phyloP scores from a whole-genome alignment of 2,329 filamentous ascomycete genomes.

The Lasiodiplodia citricola region DNA sequence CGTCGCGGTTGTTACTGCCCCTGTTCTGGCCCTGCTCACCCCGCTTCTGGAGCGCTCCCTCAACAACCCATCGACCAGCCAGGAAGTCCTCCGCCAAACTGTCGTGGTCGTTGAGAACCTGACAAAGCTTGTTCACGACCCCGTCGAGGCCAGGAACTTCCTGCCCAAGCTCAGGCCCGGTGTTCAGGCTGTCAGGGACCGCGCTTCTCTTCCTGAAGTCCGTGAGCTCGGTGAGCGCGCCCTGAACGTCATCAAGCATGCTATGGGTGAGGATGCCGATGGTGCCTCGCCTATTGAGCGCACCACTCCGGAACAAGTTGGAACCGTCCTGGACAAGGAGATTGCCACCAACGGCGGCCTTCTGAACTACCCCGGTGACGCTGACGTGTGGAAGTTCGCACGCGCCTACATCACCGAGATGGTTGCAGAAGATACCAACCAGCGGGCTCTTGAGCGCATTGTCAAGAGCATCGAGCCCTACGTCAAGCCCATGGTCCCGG shows the following conservation, averaged over 20 bases:
- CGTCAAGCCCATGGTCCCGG: conserved; percentile 70
- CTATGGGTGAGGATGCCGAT: conserved; percentile 71
- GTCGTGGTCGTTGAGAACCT: conserved; percentile 97
- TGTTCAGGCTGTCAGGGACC: conserved; percentile 84
- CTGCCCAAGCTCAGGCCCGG: conserved; percentile 92
- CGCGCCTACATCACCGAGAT: conserved; percentile 80
- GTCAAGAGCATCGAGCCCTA: conserved; percentile 73
- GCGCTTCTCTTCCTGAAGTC: conserved; percentile 92
- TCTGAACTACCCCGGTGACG: conserved; percentile 64
- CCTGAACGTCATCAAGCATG: conserved; percentile 85
- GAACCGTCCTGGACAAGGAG: conserved; percentile 74
- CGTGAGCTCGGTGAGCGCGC: conserved; percentile 86
- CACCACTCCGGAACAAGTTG: conserved; percentile 73
- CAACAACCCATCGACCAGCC: conserved; percentile 86
- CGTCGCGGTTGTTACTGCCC: conserved; percentile 92
- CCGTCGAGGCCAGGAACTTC: conserved; percentile 92
- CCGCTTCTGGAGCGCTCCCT: conserved; percentile 92
- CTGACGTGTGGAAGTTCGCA: conserved; percentile 66
- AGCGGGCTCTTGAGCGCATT: conserved; percentile 78
- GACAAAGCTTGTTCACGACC: conserved; percentile 96
- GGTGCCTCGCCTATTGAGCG: conserved; percentile 70
- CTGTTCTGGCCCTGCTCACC: conserved; percentile 90
- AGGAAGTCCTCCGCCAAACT: conserved; percentile 94
- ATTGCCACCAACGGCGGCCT: conserved; percentile 73
- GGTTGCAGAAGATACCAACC: conserved; percentile 86